Evolutionary conservation across 108 stramenopile genomes (phyloP), one percentile per base, ranked within the genome.

Genomic region (Pinguiococcus pyrenoidosus): DNA sequence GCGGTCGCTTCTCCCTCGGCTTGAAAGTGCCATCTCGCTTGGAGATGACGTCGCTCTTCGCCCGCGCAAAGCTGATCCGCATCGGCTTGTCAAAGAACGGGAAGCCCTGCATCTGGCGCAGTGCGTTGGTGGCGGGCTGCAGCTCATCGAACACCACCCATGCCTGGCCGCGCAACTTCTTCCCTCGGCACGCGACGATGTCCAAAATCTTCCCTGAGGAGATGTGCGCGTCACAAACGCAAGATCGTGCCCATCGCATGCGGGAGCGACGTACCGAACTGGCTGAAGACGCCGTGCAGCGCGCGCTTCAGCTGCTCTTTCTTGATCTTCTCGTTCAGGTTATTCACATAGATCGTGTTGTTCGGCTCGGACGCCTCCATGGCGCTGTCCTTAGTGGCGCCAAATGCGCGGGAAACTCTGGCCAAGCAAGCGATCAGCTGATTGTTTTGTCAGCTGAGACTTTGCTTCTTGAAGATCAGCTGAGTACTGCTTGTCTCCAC

Each of bases 271-370:
- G 16, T 83, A 16, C 93, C 93, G 64, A 89, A 87, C 45, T 89
- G 80, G 40, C 77, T 84, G 71, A 92, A 90, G 41, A 92, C 68
- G 34, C 81, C 60, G 45, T 89, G 79, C 30, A 96, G 71, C 1
- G 81, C 71, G 53, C 87, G 78, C 77, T 81, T 79, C 32, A 96
- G 74, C 41, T 80, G 66, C 4, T 79, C 71, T 66, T 87, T 87
- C 69, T 92, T 96, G 59, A 96, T 71, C 54, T 89, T 91, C 83
- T 91, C 91, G 51, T 92, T 88, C 42, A 96, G 81, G 71, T 96
- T 96, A 54, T 77, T 74, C 6, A 92, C 54, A 59, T 96, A 96
- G 3, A 96, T 69, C 1, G 94, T 96, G 28, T 83, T 56, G 55
- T 80, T 80, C 16, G 87, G 78, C 33, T 1, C 43, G 43, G 25